Base-by-base conservation (phyloP, 768 basidiomycete species). In the Holtermannia corniformis region DNA sequence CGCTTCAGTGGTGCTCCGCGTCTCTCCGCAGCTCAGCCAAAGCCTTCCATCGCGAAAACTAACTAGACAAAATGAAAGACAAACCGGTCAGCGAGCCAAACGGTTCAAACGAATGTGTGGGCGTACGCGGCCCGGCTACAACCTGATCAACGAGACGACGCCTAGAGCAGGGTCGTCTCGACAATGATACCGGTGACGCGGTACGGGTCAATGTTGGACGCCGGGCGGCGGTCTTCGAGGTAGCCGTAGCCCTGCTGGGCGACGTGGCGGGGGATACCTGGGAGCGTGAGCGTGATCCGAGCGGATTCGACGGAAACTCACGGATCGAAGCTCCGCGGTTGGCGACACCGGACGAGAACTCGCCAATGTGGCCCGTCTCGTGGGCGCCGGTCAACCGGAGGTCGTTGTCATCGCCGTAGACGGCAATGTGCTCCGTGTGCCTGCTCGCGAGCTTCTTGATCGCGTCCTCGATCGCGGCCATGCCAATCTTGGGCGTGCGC, bases 181-280 rank as follows among this genome's bases (percentile, higher is more conserved):
- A 73, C 63, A 22, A 73, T 67, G 59, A 73, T 65, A 45, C 62
- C 73, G 23, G 89, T 93, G 57, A 99, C 93, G 55, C 87, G 86
- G 75, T 99, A 99, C 25, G 95, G 89, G 74, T 97, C 93, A 60
- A 95, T 87, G 79, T 99, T 99, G 72, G 92, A 95, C 52, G 93
- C 93, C 23, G 95, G 95, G 58, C 93, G 88, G 59, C 93, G 81
- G 76, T 95, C 92, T 72, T 96, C 92, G 61, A 96, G 75, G 78
- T 97, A 96, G 45, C 95, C 95, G 66, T 83, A 89, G 48, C 93
- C 92, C 74, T 92, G 83, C 27, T 85, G 78, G 49, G 84, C 86
- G 66, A 96, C 92, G 71, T 92, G 87, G 67, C 93, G 79, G 44
- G 95, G 95, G 44, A 99, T 85, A 50, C 70, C 47, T 21, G 19